These are phyloP conservation scores for Allium fistulosum DNA, from an alignment of 106 monocot genomes.

Conservation along the genomic window DNA sequence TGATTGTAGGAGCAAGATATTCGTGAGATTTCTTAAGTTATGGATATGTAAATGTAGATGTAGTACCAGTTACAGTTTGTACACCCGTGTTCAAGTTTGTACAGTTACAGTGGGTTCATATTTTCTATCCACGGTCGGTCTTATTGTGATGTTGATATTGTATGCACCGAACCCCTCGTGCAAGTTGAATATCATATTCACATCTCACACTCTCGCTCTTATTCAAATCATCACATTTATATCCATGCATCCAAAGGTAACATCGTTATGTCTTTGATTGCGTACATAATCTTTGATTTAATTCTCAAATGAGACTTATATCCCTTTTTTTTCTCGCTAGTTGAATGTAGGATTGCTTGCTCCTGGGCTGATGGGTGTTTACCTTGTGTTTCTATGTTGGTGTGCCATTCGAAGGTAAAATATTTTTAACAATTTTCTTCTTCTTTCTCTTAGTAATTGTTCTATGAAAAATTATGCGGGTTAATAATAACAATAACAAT, in stretches of 20 bases:
- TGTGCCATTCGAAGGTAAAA: conserved; percentile 42
- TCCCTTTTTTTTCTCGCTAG: background rate
- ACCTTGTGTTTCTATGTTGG: conserved; percentile 61
- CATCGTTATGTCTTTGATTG: background rate
- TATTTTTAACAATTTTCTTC: background rate
- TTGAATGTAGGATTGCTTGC: conserved; percentile 45
- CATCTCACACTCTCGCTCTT: conserved; percentile 62
- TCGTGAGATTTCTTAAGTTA: too few relatives aligned
- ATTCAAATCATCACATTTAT: conserved; percentile 67
- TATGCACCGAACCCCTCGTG: conserved; percentile 70
- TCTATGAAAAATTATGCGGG: too few relatives aligned
- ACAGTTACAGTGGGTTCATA: conserved; percentile 40
- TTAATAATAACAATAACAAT: too few relatives aligned
- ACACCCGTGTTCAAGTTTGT: conserved; percentile 52
- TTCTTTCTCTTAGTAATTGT: background rate
- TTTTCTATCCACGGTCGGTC: conserved; percentile 46
- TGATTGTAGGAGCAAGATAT: too few relatives aligned
- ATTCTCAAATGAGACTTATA: too few relatives aligned
- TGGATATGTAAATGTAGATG: too few relatives aligned
- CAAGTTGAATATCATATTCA: conserved; percentile 75
- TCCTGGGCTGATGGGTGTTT: conserved; percentile 51
- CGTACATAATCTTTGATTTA: too few relatives aligned
- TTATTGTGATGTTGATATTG: conserved; percentile 81
- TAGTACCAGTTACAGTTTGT: too few relatives aligned
- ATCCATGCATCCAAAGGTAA: conserved; percentile 56